Conservation (phyloP, 1,284 basidiomycete genomes). For the Mixia osmundae region DNA sequence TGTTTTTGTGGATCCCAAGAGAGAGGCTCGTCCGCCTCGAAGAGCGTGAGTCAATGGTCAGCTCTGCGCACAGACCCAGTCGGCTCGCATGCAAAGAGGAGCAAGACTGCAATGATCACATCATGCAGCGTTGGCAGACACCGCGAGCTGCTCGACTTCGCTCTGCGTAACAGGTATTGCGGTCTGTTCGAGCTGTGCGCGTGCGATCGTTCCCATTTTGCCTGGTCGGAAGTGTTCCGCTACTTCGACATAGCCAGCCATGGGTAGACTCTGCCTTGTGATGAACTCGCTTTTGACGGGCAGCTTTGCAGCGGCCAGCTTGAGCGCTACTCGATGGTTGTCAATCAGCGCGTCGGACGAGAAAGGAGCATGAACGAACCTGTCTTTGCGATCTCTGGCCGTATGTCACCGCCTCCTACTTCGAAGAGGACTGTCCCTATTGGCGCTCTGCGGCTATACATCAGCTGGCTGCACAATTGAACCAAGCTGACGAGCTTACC, state of each 20-base stretch:
- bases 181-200: too few relatives aligned
- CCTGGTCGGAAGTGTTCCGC: neutral
- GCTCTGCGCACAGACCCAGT: too few relatives aligned
- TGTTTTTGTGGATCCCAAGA: too few relatives aligned
- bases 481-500: constrained; percentile 29
- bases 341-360: neutral
- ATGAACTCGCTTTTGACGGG: constrained; percentile 82
- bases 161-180: too few relatives aligned
- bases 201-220: too few relatives aligned
- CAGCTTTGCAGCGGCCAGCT: constrained; percentile 69
- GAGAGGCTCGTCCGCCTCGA: too few relatives aligned
- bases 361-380: constrained; percentile 31
- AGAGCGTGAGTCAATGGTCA: too few relatives aligned
- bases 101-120: too few relatives aligned
- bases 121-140: too few relatives aligned
- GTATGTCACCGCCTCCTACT: constrained; percentile 69
- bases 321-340: constrained; percentile 37
- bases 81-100: too few relatives aligned
- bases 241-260: neutral
- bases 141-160: too few relatives aligned
- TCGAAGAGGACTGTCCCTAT: constrained; percentile 88
- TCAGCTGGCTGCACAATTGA: neutral
- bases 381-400: constrained; percentile 78
- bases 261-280: constrained; percentile 17
- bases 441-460: constrained; percentile 36